Evolutionary conservation across 805 yeast species (phyloP), one percentile per base, ranked within the genome.

Genomic region (Wickerhamomyces hampshirensis): DNA sequence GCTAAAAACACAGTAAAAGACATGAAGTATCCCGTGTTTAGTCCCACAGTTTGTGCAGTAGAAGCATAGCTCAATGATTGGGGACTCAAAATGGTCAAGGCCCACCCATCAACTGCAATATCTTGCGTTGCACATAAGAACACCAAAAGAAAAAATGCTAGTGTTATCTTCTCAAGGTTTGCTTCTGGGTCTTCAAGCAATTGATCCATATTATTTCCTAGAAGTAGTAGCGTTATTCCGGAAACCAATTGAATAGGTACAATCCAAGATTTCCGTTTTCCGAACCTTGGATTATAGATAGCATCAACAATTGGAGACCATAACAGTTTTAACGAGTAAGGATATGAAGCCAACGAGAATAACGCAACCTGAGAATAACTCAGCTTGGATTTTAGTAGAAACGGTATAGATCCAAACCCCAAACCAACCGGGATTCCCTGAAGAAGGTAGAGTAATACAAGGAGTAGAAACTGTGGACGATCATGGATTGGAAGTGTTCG

Each of bases 31-130:
- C 98, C 98, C 3, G 91, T 72, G 62, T 93, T 93, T 43, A 93
- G 70, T 0, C 98, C 98, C 31, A 93, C 77, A 0, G 98, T 93
- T 61, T 93, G 98, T 0, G 98, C 98, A 0, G 98, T 93, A 5
- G 96, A 85, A 0, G 98, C 98, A 64, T 78, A 93, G 13, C 94
- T 80, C 43, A 93, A 67, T 11, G 94, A 82, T 18, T 75, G 75
- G 18, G 79, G 78, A 13, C 89, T 77, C 35, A 93, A 66, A 27
- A 91, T 77, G 2, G 96, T 93, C 53, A 93, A 65, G 0, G 98
- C 97, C 98, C 98, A 93, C 9, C 98, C 98, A 63, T 93, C 98
- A 16, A 93, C 98, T 0, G 98, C 98, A 38, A 93, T 93, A 57
- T 93, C 98, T 60, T 93, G 98, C 0, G 98, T 91, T 1, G 98